Evolutionary conservation across 495 filamentous ascomycete species (phyloP), one percentile per base, ranked within the genome.

Genomic region (Hyaloscypha bicolor): DNA sequence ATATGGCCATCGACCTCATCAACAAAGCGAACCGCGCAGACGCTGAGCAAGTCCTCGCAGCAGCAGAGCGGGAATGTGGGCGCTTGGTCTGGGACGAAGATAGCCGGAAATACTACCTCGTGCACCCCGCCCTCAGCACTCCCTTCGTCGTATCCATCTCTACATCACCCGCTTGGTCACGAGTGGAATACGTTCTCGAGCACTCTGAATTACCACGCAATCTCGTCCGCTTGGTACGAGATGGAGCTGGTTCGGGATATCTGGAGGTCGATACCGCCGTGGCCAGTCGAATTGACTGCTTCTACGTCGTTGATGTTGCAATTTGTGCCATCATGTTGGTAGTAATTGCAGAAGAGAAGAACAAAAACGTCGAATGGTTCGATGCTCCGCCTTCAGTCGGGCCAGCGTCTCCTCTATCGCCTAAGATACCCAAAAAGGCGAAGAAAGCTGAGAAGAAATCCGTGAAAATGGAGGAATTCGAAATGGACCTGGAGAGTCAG

Each of bases 231-330:
- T 76, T 87, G 31, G 81, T 79, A 53, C 77, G 83, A 12, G 83
- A 87, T 73, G 82, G 81, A 45, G 79, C 80, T 3, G 84, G 83
- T 11, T 75, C 72, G 19, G 83, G 83, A 21, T 85, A 77, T 75
- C 70, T 87, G 16, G 82, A 86, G 69, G 73, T 86, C 14, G 83
- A 86, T 68, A 86, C 84, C 14, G 73, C 74, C 3, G 78, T 85
- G 12, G 83, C 83, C 8, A 72, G 76, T 29, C 79, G 79, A 64
- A 73, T 85, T 57, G 82, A 86, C 31, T 88, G 86, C 48, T 82
- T 91, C 48, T 93, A 92, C 71, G 80, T 91, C 4, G 83, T 93
- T n/a, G 91, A 94, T 74, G 90, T 92, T 0, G 82, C 86, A 2
- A 82, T 91, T 9, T 83, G 87, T 3, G 89, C 91, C 0, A 79